Evolutionary conservation across 768 basidiomycete genomes (phyloP), one percentile per base, ranked within the genome.

Genomic region (Mycena haematopus): DNA sequence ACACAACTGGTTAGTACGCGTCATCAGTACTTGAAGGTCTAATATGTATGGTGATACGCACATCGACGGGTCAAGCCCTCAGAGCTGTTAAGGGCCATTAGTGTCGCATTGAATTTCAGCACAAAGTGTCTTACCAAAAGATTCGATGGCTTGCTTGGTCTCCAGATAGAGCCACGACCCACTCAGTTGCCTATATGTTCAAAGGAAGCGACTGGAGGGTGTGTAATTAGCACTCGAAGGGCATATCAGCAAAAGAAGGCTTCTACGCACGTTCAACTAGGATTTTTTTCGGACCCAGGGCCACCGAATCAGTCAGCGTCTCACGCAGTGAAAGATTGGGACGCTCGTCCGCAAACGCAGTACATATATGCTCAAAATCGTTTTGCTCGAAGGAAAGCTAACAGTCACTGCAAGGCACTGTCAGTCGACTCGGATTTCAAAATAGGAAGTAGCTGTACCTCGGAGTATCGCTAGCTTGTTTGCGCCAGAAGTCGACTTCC

Each of bases 241-340:
- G 19, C 10, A 51, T 8, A 14, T 8, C 17, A 13, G n/a, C n/a
- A n/a, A n/a, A n/a, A 42, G 40, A 42, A 9, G 19, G 19, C n/a
- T 38, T 14, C 14, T 31, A 15, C 50, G 31, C 50, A 51, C 50
- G n/a, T 51, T 31, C n/a, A 51, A 33, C 17, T 42, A 11, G 19
- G 25, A 8, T 51, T 13, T 31, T n/a, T n/a, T 21, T n/a, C 15
- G 25, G 40, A 42, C 29, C 6, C 8, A 49, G 19, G 24, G 36
- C 27, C n/a, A 44, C 40, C 50, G 36, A 25, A 22, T 52, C 40
- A 42, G 58, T 52, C 42, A 59, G 44, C 19, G 49, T 58, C 51
- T 45, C 22, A 52, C 42, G 44, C 51, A 44, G 25, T 15, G 14
- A 35, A 31, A 61, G 35, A 42, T 46, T 52, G 40, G 36, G 36